These are phyloP conservation scores for Podospora bellae-mahoneyi DNA, from an alignment of 495 filamentous ascomycete genomes.

Conservation along the genomic window DNA sequence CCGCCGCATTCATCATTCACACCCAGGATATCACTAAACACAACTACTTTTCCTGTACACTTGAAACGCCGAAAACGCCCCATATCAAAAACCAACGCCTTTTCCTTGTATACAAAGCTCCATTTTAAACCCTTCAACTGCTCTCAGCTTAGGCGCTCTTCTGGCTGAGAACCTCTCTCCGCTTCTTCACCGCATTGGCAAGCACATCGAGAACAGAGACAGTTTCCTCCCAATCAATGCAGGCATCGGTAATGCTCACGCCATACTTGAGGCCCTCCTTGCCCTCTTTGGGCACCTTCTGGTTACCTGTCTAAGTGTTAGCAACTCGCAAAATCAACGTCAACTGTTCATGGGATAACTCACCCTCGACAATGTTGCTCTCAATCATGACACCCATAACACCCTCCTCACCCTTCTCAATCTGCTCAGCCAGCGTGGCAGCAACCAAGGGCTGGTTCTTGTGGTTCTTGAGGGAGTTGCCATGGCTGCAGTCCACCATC, in stretches of 20 bases:
- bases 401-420: conserved; percentile 73
- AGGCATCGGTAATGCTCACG: conserved; percentile 96
- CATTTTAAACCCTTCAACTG: not conserved
- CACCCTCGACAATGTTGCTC: conserved; percentile 91
- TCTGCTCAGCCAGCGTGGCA: conserved; percentile 73
- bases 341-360: conserved; percentile 3
- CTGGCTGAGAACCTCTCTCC: conserved; percentile 48
- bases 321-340: conserved; percentile 8
- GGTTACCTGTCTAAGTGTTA: conserved; percentile 57
- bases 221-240: conserved; percentile 94
- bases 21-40: conserved; percentile 1
- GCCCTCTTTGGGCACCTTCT: conserved; percentile 90
- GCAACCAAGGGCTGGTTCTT: conserved; percentile 97
- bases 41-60: conserved; percentile 7
- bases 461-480: conserved; percentile 95
- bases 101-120: not conserved
- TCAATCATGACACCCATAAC: conserved; percentile 99
- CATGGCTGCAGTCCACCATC: conserved; percentile 98
- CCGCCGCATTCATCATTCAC: not conserved
- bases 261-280: conserved; percentile 88
- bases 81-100: not conserved
- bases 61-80: conserved; percentile 7
- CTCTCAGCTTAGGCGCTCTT: conserved; percentile 16
- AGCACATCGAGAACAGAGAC: conserved; percentile 72
- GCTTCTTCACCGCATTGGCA: conserved; percentile 72